Base-by-base conservation (phyloP, 371 early-diverging fungal species). In the Haplosporangium sp. region DNA sequence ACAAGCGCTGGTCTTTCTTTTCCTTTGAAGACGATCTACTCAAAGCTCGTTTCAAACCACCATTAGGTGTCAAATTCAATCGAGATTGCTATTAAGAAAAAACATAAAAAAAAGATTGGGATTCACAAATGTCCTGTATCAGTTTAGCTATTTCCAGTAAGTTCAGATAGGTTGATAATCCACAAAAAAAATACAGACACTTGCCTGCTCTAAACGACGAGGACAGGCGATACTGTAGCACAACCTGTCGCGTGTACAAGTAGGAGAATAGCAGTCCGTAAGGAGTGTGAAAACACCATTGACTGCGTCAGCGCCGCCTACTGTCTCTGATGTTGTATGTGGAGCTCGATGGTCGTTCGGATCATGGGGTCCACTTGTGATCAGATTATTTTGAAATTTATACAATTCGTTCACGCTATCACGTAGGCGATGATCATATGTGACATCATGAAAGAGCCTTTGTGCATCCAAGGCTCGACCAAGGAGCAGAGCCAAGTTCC, bases 201-300 rank as follows among this genome's bases (percentile, higher is more conserved):
- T 15, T 64, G 76, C 78, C 82, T 90, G 90, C 71, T 92, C 92
- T 40, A 92, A 65, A n/a, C 94, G 84, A 13, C 93, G 83, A 7
- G 96, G 96, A 73, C 97, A 96, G 2, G 92, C 86, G 13, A 92
- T 88, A 63, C 94, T 93, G 86, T 97, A 97, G 83, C 97, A 97
- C 4, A 93, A 79, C 45, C 81, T 89, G 34, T 92, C 93, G n/a
- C 87, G 82, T 1, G 94, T 86, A 78, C 98, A 97, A 0, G 96
- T 96, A 0, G 97, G 95, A 34, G 96, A 92, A 83, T 96, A 97
- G 81, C 98, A 97, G 56, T 93, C 92, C 0, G 96, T 92, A 66
- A 96, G 84, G 13, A 93, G 83, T 0, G 95, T 94, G 83, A 96
- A 96, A 1, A 97, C 92, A 39, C 97, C 97, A 66, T 89, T 92